phyloP scores from a whole-genome alignment of 2,329 filamentous ascomycete species.

The Knufia petricola region DNA sequence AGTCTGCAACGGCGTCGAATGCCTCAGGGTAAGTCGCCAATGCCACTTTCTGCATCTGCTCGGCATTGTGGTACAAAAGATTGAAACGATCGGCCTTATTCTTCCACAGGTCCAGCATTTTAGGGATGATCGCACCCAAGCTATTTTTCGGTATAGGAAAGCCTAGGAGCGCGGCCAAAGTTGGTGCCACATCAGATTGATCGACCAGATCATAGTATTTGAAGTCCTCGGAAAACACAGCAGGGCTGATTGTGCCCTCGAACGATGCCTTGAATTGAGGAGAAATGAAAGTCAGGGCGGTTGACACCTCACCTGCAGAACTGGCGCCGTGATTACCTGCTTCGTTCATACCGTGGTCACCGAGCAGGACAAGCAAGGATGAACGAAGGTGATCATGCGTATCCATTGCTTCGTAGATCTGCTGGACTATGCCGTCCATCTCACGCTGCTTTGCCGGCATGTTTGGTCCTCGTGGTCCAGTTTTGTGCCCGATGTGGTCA shows the following conservation, averaged over 20 bases:
- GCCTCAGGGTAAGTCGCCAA: conserved; percentile 55
- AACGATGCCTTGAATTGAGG: conserved; percentile 62
- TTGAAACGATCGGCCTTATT: conserved; percentile 48
- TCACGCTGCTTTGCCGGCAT: conserved; percentile 90
- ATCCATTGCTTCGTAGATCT: conserved; percentile 68
- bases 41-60: conserved; percentile 69
- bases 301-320: conserved; percentile 84
- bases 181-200: conserved; percentile 88
- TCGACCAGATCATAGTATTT: conserved; percentile 78
- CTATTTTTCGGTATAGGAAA: conserved; percentile 86
- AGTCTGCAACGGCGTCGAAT: conserved; percentile 28
- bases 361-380: conserved; percentile 75
- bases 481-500: conserved; percentile 96
- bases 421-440: conserved; percentile 75
- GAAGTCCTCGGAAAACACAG: conserved; percentile 49
- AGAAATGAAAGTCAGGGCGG: conserved; percentile 82
- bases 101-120: conserved; percentile 70
- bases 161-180: conserved; percentile 73
- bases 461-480: conserved; percentile 75
- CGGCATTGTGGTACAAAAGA: conserved; percentile 67
- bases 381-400: conserved; percentile 60
- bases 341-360: conserved; percentile 99
- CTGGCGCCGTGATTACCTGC: conserved; percentile 95
- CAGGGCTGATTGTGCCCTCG: conserved; percentile 41
- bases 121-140: conserved; percentile 71